Evolutionary conservation across 2,329 filamentous ascomycete genomes (phyloP).

Genomic region (Verticillium alfalfae): DNA sequence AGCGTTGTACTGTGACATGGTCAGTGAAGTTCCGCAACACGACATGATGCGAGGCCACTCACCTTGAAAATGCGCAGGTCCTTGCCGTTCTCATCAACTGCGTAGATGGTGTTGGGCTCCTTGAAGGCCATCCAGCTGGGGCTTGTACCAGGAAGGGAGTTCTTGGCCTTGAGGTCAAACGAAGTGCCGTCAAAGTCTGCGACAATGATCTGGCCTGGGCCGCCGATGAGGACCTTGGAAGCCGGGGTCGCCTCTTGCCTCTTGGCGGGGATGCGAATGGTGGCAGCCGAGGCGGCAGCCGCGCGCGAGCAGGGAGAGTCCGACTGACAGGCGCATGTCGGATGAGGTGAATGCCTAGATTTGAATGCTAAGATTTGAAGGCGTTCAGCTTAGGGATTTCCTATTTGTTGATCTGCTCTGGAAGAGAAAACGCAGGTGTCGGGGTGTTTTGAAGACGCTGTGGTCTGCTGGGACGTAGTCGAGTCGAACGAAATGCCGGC

Average conservation of each 20-base stretch:
- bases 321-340: conserved; percentile 5
- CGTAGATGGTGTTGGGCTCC: conserved; percentile 33
- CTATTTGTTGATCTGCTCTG: too few species aligned
- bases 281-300: conserved; percentile 6
- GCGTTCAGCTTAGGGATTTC: too few species aligned
- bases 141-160: conserved; percentile 17
- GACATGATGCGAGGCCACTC: not conserved
- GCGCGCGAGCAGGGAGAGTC: conserved; percentile 2
- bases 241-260: conserved; percentile 1
- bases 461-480: not conserved
- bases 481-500: not conserved
- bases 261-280: not conserved
- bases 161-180: conserved; percentile 32
- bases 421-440: not conserved
- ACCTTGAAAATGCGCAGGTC: conserved; percentile 30
- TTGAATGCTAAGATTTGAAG: too few species aligned
- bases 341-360: not conserved
- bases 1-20: conserved; percentile 21
- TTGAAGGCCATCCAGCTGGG: conserved; percentile 42
- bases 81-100: conserved; percentile 39
- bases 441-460: not conserved
- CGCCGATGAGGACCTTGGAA: conserved; percentile 33
- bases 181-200: conserved; percentile 32
- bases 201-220: conserved; percentile 30
- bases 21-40: not conserved